phyloP scores from a whole-genome alignment of 805 yeast species.

The Wickerhamomyces ciferrii region DNA sequence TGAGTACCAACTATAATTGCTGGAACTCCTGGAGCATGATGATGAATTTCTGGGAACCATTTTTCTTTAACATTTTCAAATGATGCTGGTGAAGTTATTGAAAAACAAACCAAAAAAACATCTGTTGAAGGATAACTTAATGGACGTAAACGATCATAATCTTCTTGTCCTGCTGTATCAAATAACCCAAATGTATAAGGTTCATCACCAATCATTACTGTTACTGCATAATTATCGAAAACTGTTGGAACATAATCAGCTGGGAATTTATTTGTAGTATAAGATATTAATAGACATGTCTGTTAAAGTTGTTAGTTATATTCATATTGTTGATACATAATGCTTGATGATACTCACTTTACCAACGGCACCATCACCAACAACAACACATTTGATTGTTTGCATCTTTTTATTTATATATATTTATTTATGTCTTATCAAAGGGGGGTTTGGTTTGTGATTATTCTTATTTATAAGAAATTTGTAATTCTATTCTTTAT shows the following conservation, averaged over 20 bases:
- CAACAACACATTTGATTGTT: conserved; percentile 89
- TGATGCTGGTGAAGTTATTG: conserved; percentile 94
- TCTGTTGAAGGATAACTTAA: conserved; percentile 96
- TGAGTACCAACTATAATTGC: conserved; percentile 97
- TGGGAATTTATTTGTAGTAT: conserved; percentile 95
- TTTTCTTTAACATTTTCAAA: conserved; percentile 97
- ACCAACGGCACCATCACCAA: conserved; percentile 99
- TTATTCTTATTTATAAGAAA: too few species aligned
- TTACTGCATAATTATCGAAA: conserved; percentile 90
- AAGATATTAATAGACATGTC: conserved; percentile 92
- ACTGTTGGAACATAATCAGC: conserved; percentile 99
- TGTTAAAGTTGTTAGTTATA: conserved; percentile 15
- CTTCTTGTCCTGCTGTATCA: conserved; percentile 99
- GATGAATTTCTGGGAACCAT: conserved; percentile 99
- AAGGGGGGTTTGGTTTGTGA: too few species aligned
- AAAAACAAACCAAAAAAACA: conserved; percentile 92
- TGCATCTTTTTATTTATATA: conserved; percentile 27
- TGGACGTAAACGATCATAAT: conserved; percentile 95
- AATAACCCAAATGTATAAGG: conserved; percentile 96
- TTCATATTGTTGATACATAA: conserved; percentile 2
- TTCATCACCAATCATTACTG: conserved; percentile 95
- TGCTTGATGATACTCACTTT: conserved; percentile 38
- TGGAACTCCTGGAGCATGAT: conserved; percentile 97
- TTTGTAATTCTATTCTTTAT: too few species aligned
- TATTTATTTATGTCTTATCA: background rate